Evolutionary conservation across 768 basidiomycete genomes (phyloP), one percentile per base, ranked within the genome.

Genomic region (Lactifluus pinguis): DNA sequence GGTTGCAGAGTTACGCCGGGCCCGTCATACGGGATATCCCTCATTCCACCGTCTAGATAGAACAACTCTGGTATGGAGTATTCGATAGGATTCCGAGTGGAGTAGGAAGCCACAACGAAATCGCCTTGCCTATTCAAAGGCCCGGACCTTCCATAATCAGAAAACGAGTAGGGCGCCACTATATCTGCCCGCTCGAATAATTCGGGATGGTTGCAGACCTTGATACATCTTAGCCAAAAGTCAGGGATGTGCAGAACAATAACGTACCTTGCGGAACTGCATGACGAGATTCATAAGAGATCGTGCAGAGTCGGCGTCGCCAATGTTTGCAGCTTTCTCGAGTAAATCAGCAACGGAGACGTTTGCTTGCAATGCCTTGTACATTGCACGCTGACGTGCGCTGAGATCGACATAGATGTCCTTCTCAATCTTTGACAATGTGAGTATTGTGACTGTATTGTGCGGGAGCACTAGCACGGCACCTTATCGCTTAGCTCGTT

Each of bases 401-500:
- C 92, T 95, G 55, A 98, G 79, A 68, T 98, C 93, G 60, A 98
- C 91, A 69, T 89, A 92, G 42, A 98, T 82, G 72, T 99, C 97
- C 66, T 87, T 85, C 75, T 99, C 97, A 69, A 98, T 98, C 93
- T 98, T 61, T 15, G n/a, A 6, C 9, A 21, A 47, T 45, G 44
- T 61, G 49, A 61, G 55, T 6, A 45, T 10, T 44, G 25, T 8
- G 39, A 34, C 29, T 8, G n/a, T 9, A 10, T 19, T 10, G 14
- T 14, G 25, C 6, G n/a, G 32, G 42, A 15, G n/a, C 25, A 34
- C 17, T 5, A 36, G 64, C 74, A 61, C 42, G 21, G 55, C 67
- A 87, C 95, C 89, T 99, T 99, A 69, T 99, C 97, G 66, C 95
- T 97, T 29, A 99, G 80, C 73, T 99, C 97, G 70, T 98, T 98